Evolutionary conservation across 495 filamentous ascomycete species (phyloP).

Genomic region (Talaromyces liani): DNA sequence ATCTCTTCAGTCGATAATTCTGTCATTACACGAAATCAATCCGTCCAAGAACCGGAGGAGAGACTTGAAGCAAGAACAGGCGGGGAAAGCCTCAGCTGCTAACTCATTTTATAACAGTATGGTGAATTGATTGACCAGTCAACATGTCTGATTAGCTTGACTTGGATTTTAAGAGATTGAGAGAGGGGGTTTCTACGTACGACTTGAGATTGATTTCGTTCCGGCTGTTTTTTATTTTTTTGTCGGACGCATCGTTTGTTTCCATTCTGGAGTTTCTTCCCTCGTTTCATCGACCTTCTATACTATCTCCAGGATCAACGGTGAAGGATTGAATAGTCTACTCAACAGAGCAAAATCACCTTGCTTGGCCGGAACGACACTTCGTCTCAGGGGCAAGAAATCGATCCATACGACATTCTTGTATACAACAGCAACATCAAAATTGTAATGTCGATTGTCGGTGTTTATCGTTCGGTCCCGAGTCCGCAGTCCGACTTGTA

Average conservation of each 20-base stretch:
- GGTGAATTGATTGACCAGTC: background rate
- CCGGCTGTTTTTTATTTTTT: background rate
- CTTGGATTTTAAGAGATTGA: background rate
- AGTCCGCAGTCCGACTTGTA: conserved; percentile 4
- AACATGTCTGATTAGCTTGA: background rate
- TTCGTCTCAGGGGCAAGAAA: background rate
- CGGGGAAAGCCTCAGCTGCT: background rate
- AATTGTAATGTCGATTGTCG: conserved; percentile 4
- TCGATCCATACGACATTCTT: background rate
- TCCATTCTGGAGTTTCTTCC: background rate
- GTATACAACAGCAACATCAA: background rate
- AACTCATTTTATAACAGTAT: background rate
- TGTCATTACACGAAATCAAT: background rate
- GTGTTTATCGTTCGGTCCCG: conserved; percentile 6
- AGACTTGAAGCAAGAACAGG: background rate
- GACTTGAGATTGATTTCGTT: background rate
- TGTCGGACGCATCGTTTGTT: background rate
- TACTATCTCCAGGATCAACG: background rate
- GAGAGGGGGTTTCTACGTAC: background rate
- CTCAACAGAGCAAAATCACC: background rate
- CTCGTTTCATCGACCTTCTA: background rate
- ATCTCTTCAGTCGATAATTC: background rate
- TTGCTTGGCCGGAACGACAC: background rate
- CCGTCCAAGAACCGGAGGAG: background rate
- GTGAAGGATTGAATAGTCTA: background rate